Evolutionary conservation across 2,329 filamentous ascomycete genomes (phyloP).

Genomic region (Neodidymelliopsis sp.): DNA sequence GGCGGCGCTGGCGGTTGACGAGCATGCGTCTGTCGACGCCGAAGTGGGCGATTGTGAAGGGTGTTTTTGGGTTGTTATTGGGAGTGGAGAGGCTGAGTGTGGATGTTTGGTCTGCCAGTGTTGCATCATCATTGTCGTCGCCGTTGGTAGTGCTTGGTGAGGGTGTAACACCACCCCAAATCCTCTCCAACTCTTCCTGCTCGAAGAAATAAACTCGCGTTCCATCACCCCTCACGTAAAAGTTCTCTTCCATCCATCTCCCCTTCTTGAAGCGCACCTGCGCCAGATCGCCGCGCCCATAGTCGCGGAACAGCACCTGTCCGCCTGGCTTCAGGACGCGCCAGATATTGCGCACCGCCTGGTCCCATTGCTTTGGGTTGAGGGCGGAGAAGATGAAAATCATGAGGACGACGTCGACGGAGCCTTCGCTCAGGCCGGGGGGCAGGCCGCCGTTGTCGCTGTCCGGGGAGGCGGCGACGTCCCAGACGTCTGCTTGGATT

Average conservation of each 20-base stretch:
- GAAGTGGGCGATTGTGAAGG: conserved; percentile 76
- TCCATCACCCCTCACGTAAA: conserved; percentile 94
- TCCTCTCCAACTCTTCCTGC: conserved; percentile 76
- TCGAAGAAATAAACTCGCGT: conserved; percentile 99
- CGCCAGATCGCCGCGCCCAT: conserved; percentile 91
- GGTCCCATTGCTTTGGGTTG: conserved; percentile 82
- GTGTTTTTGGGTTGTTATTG: conserved; percentile 9
- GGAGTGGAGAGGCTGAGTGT: background rate
- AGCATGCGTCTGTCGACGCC: conserved; percentile 88
- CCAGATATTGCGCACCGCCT: conserved; percentile 82
- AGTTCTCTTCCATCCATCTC: conserved; percentile 93
- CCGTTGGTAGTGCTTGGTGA: background rate
- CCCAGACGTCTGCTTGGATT: conserved; percentile 95
- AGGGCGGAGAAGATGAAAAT: conserved; percentile 98
- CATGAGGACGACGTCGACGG: conserved; percentile 89
- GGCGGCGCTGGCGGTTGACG: conserved; percentile 85
- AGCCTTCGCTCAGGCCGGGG: conserved; percentile 76
- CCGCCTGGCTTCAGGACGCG: conserved; percentile 88
- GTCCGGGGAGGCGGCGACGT: conserved; percentile 65
- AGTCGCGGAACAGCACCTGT: conserved; percentile 94
- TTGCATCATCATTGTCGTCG: conserved; percentile 2
- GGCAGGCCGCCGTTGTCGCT: conserved; percentile 68
- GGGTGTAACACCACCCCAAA: conserved; percentile 69
- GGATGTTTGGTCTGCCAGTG: background rate
- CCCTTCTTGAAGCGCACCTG: conserved; percentile 98